These are phyloP conservation scores for Sordaria brevicollis DNA, from an alignment of 495 filamentous ascomycete species.

Conservation along the genomic window DNA sequence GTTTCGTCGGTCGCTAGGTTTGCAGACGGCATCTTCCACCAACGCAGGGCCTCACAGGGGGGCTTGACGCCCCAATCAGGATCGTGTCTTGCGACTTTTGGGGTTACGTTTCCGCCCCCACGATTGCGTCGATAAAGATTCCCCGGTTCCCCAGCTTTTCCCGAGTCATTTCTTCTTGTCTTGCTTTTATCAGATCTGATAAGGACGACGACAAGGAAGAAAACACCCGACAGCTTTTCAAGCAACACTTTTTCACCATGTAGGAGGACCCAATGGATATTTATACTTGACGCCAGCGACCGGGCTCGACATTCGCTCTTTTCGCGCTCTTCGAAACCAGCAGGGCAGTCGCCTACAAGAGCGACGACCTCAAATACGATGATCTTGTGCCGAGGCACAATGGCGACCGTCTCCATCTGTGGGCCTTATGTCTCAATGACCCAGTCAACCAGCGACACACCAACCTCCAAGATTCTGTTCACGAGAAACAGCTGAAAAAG, in stretches of 20 bases:
- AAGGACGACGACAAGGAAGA: background rate
- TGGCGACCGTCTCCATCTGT: background rate
- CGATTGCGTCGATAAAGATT: background rate
- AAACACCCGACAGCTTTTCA: background rate
- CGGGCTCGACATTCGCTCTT: background rate
- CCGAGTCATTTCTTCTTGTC: background rate
- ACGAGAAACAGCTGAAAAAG: background rate
- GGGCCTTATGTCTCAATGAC: background rate
- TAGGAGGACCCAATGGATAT: background rate
- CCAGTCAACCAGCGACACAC: background rate
- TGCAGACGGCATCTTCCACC: background rate
- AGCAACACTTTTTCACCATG: background rate
- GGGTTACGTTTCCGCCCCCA: background rate
- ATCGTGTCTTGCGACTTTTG: background rate
- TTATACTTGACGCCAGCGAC: background rate
- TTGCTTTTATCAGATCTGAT: background rate
- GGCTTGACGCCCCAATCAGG: background rate
- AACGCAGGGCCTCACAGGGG: background rate
- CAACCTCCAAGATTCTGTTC: background rate
- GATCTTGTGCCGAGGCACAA: background rate
- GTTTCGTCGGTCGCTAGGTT: background rate
- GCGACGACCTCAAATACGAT: background rate
- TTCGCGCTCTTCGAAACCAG: background rate
- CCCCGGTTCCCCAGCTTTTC: background rate
- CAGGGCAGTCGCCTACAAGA: background rate